Percentiles rank a stretch among this genome's conserved stretches.
Evolutionary conservation across 1,139 yeast genomes (phyloP).

Genomic region (Nadsonia commutata): DNA sequence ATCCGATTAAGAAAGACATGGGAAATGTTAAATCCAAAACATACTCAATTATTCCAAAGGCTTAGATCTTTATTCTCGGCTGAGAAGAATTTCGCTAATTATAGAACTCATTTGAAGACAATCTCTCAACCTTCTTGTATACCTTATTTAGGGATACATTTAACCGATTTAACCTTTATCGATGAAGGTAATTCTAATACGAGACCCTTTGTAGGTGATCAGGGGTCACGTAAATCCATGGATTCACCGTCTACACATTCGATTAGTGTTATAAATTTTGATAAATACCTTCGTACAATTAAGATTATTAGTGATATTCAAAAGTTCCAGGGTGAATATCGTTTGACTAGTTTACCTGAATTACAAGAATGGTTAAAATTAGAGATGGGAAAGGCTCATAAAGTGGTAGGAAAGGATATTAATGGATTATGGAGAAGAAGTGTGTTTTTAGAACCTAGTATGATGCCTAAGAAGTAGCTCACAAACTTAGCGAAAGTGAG

Average conservation of each 20-base stretch:
- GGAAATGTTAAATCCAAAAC: slow-evolving; percentile 51
- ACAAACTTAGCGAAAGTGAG: no score
- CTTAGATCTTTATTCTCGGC: slow-evolving; percentile 67
- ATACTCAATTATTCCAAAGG: slow-evolving; percentile 48
- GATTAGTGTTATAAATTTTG: slow-evolving; percentile 55
- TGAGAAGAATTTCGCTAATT: slow-evolving; percentile 64
- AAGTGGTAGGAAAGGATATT: slow-evolving; percentile 17
- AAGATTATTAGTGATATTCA: slow-evolving; percentile 67
- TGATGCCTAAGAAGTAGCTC: no score
- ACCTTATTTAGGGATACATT: slow-evolving; percentile 71
- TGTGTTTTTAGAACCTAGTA: slow-evolving; percentile 22
- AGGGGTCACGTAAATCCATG: slow-evolving; percentile 6
- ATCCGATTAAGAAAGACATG: slow-evolving; percentile 55
- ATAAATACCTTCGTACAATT: slow-evolving; percentile 64
- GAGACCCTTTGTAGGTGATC: slow-evolving; percentile 26
- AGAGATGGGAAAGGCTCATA: slow-evolving; percentile 22
- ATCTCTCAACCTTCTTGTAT: slow-evolving; percentile 50
- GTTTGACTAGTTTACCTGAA: slow-evolving; percentile 14
- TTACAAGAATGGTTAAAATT: slow-evolving; percentile 22
- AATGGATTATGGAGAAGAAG: slow-evolving; percentile 26
- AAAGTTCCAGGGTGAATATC: slow-evolving; percentile 52
- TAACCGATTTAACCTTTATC: slow-evolving; percentile 78
- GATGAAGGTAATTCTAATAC: slow-evolving; percentile 69
- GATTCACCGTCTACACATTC: slow-evolving; percentile 25
- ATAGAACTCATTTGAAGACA: slow-evolving; percentile 30